Evolutionary conservation across 305 asterid genomes (phyloP).

Genomic region (Striga hermonthica): DNA sequence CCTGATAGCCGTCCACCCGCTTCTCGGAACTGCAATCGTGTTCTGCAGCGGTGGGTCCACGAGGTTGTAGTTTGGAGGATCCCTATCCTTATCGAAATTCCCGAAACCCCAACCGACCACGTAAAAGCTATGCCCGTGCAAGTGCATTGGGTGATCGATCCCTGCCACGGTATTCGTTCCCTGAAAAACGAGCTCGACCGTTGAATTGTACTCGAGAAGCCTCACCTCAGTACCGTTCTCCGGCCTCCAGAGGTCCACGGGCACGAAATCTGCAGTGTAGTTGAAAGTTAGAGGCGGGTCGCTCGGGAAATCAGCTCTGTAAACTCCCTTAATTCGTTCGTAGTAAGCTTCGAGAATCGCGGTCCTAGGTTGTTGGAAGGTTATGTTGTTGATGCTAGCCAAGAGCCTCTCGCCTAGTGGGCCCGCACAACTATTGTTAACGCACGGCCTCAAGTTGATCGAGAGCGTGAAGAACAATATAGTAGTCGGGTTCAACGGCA

Average conservation of each 20-base stretch:
- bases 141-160: conserved; percentile 63
- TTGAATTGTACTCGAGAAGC: conserved; percentile 39
- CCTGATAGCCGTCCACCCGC: conserved; percentile 65
- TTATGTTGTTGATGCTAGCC: conserved; percentile 50
- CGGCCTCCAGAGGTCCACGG: conserved; percentile 29
- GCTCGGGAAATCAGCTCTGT: conserved; percentile 34
- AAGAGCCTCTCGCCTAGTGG: conserved; percentile 32
- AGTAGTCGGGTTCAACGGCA: conserved; percentile 28
- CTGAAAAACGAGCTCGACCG: conserved; percentile 62
- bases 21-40: conserved; percentile 53
- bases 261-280: conserved; percentile 34
- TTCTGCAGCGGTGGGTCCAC: conserved; percentile 51
- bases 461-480: conserved; percentile 36
- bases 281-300: conserved; percentile 34
- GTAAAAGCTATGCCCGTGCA: conserved; percentile 62
- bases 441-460: conserved; percentile 31
- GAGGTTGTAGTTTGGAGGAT: conserved; percentile 51
- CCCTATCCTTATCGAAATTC: conserved; percentile 40
- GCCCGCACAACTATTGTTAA: conserved; percentile 32
- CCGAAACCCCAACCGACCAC: conserved; percentile 64
- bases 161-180: conserved; percentile 45
- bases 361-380: conserved; percentile 33
- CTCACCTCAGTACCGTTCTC: conserved; percentile 37
- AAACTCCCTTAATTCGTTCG: conserved; percentile 30
- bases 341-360: conserved; percentile 46